Base-by-base conservation (phyloP, 148 eudicot species). In the Rhododendron kiyosumense region DNA sequence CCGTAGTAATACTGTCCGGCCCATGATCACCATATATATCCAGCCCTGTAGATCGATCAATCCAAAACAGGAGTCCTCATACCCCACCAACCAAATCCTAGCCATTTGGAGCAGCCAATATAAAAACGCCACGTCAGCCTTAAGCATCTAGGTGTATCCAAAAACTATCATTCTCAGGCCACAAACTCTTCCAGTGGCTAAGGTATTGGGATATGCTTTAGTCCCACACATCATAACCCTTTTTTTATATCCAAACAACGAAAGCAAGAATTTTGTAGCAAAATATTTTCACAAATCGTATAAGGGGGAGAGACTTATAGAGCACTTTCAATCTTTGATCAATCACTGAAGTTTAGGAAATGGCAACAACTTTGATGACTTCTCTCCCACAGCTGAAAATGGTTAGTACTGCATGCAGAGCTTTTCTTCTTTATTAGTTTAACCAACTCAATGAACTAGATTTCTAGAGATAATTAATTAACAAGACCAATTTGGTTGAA, bases 141-240 rank as follows among this genome's bases (percentile, higher is more conserved):
- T 45, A 61, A 87, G 89, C 83, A 90, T 88, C 91, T 54, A 5
- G 28, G 78, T 83, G 89, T 87, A 92, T 92, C 93, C 92, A 83
- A 84, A 45, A 36, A 48, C 82, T 43, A 18, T 69, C 71, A n/a
- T 81, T 83, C 84, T 87, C 52, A 86, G 81, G 86, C 91, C 92
- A 89, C 92, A 89, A 69, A 86, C 82, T 82, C 86, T 85, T 88
- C 86, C 71, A 88, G 91, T 92, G 93, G 92, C 85, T 86, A n/a
- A 76, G 52, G 26, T 11, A 34, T 17, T 20, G 38, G 67, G 52
- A 52, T 85, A 36, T 34, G 54, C 87, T 84, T 77, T 26, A 6
- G 9, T 45, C 46, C 79, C 30, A 30, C 22, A 14, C 0, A 48
- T 45, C 9, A 38, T 28, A 18, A 5, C 57, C 13, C 30, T 63